A percentile compares a stretch with the other conserved stretches of the same genome.
phyloP scores from a whole-genome alignment of 257 asterid species.

The Penstemon eatonii region DNA sequence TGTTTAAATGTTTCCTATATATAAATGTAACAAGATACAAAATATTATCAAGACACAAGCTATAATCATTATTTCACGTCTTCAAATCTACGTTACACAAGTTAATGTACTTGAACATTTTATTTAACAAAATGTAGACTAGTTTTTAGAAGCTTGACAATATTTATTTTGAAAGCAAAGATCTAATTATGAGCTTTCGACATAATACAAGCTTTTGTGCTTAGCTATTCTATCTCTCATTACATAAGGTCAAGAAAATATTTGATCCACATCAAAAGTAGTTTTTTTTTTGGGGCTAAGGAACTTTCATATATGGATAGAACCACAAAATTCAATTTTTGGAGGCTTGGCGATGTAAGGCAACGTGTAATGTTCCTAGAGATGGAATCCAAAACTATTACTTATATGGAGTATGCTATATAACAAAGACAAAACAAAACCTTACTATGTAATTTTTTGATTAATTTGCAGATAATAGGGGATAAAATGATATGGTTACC shows the following conservation, averaged over 20 bases:
- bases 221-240: too few relatives aligned
- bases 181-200: not conserved
- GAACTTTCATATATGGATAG: constrained; percentile 17
- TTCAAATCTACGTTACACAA: not conserved
- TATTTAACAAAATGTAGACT: not conserved
- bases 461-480: not conserved
- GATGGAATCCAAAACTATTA: constrained; percentile 12
- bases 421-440: constrained; percentile 22
- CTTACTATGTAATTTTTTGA: not conserved
- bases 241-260: not conserved
- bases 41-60: not conserved
- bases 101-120: constrained; percentile 5
- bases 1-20: not conserved
- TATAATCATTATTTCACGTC: not conserved
- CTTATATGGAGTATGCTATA: constrained; percentile 6
- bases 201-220: not conserved
- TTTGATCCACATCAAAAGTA: not conserved
- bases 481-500: constrained; percentile 49
- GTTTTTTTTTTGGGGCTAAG: not conserved
- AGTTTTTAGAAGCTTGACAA: not conserved
- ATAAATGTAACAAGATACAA: not conserved
- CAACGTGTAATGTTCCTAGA: constrained; percentile 23
- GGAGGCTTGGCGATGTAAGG: constrained; percentile 28
- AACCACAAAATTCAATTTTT: constrained; percentile 22
- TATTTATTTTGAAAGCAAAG: constrained; percentile 7